phyloP scores from a whole-genome alignment of 768 basidiomycete genomes.

The Kwoniella bestiolae region DNA sequence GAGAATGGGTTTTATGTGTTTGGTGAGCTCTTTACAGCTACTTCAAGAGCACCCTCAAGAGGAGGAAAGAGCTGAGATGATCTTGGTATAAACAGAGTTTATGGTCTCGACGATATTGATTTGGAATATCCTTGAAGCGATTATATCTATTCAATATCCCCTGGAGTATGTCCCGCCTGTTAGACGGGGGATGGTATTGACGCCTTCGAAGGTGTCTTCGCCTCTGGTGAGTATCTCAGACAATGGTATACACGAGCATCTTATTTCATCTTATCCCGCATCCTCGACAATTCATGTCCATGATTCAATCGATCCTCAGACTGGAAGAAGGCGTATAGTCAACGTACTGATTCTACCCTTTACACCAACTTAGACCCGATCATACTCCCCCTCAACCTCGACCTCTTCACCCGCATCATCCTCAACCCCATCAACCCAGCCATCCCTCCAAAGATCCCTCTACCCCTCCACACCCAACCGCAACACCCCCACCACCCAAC shows the following conservation, averaged over 20 bases:
- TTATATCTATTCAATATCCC: constrained; percentile 29
- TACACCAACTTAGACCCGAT: constrained; percentile 18
- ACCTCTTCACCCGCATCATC: constrained; percentile 4
- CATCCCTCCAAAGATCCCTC: not conserved
- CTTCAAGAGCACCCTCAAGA: not conserved
- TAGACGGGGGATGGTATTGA: constrained; percentile 25
- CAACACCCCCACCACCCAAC: too few species aligned
- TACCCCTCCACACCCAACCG: not conserved
- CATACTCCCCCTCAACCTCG: constrained; percentile 22
- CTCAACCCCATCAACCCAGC: not conserved
- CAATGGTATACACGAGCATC: too few species aligned
- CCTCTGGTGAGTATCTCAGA: constrained; percentile 32
- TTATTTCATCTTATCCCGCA: too few species aligned
- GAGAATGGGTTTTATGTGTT: constrained; percentile 20
- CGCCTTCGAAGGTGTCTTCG: constrained; percentile 36
- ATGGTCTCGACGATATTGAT: constrained; percentile 18
- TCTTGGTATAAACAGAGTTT: constrained; percentile 23
- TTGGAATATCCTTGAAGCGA: constrained; percentile 38
- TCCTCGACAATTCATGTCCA: too few species aligned
- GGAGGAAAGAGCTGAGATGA: not conserved
- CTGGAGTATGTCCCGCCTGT: constrained; percentile 4
- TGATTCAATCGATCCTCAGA: too few species aligned
- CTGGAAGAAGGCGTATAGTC: not conserved
- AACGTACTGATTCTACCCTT: not conserved
- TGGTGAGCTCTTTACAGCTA: constrained; percentile 19